These are phyloP conservation scores for Prunus mira DNA, from an alignment of 306 rosid genomes.

Conservation along the genomic window DNA sequence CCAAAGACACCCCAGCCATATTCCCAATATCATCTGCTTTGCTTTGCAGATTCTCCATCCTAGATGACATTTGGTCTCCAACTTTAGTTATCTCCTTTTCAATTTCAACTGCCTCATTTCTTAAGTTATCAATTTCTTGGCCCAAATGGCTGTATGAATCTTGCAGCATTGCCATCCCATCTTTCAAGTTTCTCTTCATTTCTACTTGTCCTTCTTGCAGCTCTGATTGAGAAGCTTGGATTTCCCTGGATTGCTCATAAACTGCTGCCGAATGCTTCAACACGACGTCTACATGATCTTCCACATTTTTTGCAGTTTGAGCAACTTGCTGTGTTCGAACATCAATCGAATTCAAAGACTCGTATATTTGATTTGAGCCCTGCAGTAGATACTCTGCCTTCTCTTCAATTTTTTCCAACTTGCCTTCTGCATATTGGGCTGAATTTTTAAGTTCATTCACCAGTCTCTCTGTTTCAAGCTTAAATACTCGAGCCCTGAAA, in stretches of 20 bases:
- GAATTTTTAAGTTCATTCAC: constrained; percentile 70
- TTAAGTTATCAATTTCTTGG: constrained; percentile 47
- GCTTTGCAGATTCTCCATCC: constrained; percentile 55
- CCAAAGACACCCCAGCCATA: constrained; percentile 65
- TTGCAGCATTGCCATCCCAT: constrained; percentile 52
- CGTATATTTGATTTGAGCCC: constrained; percentile 37
- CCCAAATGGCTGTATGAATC: constrained; percentile 61
- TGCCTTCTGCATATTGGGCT: constrained; percentile 63
- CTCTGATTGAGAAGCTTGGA: constrained; percentile 51
- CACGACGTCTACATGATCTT: constrained; percentile 47
- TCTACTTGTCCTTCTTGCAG: constrained; percentile 61
- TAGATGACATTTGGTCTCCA: constrained; percentile 56
- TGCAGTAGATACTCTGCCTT: constrained; percentile 48
- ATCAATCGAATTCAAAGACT: constrained; percentile 51
- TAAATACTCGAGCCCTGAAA: constrained; percentile 59
- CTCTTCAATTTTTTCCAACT: constrained; percentile 53
- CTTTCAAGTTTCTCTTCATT: constrained; percentile 51
- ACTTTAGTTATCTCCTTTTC: constrained; percentile 59
- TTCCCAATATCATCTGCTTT: constrained; percentile 73
- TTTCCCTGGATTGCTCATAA: constrained; percentile 59
- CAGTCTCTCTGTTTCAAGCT: constrained; percentile 70
- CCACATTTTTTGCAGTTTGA: constrained; percentile 42
- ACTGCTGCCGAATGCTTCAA: constrained; percentile 50
- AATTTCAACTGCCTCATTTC: constrained; percentile 54
- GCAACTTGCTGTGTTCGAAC: constrained; percentile 45